phyloP scores from a whole-genome alignment of 495 filamentous ascomycete species.

The Letharia lupina region DNA sequence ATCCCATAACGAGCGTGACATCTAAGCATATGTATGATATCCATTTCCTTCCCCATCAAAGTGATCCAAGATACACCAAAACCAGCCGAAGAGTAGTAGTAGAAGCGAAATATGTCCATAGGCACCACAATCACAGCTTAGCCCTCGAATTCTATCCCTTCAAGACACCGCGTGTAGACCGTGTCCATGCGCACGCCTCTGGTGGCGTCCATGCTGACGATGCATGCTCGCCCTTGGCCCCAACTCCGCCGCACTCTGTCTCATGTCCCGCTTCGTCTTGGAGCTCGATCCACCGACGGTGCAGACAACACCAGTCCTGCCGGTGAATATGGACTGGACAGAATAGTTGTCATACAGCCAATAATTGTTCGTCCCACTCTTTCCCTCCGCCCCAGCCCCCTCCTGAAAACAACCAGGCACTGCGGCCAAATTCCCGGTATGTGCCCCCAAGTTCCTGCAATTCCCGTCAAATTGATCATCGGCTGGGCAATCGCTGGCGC shows the following conservation, averaged over 20 bases:
- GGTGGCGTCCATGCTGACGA: background rate
- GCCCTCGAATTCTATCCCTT: background rate
- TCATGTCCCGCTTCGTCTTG: background rate
- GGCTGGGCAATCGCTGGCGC: background rate
- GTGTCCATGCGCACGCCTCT: background rate
- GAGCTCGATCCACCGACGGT: background rate
- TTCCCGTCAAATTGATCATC: background rate
- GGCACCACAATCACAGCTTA: background rate
- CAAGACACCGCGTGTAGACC: background rate
- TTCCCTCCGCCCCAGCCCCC: background rate
- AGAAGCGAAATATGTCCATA: conserved; percentile 4
- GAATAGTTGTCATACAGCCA: background rate
- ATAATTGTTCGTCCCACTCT: background rate
- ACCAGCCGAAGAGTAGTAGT: background rate
- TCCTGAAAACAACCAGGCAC: background rate
- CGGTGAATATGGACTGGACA: background rate
- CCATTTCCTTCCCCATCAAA: background rate
- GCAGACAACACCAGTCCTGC: background rate
- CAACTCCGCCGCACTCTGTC: background rate
- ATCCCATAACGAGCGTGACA: conserved; percentile 2
- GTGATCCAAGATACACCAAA: background rate
- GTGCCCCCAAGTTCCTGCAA: background rate
- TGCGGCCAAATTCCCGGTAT: background rate
- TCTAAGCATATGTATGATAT: background rate
- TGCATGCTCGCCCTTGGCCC: background rate